Evolutionary conservation across 768 basidiomycete species (phyloP), one percentile per base, ranked within the genome.

Genomic region (Xerocomus spinulosus): DNA sequence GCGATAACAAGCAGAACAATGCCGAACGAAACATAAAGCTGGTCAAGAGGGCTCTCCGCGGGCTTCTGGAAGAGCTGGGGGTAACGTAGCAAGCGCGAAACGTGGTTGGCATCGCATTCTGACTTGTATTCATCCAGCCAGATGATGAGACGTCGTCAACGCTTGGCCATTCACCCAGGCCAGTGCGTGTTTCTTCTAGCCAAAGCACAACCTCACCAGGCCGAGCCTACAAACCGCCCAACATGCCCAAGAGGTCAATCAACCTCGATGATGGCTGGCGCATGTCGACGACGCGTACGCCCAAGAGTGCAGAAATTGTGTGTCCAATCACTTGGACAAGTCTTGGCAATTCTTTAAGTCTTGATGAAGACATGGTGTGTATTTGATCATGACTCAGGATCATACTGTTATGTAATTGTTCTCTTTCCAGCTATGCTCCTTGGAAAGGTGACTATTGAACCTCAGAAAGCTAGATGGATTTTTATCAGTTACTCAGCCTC

Each of bases 341-440:
- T 8, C 50, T 74, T 8, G 56, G 49, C 15, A 54, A 56, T 14
- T 52, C 50, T 10, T 40, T 78, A 44, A 48, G 48, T 2, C 57
- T 78, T 4, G 63, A 67, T 20, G 70, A 73, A n/a, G 67, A 74
- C 9, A 58, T 56, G 62, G 78, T 77, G 44, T 37, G 76, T 54
- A n/a, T 32, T 43, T 23, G n/a, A 46, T 45, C 15, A 7, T 23
- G 5, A 7, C 12, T 29, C 21, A 7, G 24, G 32, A 37, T 38
- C 29, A 37, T 45, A 3, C 20, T 12, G 20, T 38, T 44, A 7
- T n/a, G 17, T 50, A 39, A 23, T 29, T 39, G 12, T 18, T 20
- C 25, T 35, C 8, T 39, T 45, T 40, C 41, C 15, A 67, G 65
- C 30, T 68, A 12, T 65, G 50, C 35, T 67, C 65, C 1, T 41